Evolutionary conservation across 768 basidiomycete genomes (phyloP).

Genomic region (Tricholoma bakamatsutake): DNA sequence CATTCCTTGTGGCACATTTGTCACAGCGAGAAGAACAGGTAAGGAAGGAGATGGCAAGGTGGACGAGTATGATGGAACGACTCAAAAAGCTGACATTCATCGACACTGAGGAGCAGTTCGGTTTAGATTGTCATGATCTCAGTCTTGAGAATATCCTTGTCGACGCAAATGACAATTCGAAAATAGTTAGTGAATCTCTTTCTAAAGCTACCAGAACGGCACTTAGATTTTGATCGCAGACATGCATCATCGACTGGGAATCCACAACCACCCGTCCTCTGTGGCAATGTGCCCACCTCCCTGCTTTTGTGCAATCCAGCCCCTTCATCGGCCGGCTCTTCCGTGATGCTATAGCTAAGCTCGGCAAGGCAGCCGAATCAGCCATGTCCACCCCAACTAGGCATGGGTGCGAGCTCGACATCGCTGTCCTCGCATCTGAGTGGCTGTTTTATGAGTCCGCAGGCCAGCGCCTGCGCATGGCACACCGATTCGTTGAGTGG

Average conservation of each 20-base stretch:
- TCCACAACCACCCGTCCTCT: constrained; percentile 84
- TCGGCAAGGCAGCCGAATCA: constrained; percentile 22
- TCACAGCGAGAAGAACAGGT: constrained; percentile 57
- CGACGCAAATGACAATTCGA: constrained; percentile 57
- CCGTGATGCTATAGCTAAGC: constrained; percentile 52
- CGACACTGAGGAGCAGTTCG: constrained; percentile 50
- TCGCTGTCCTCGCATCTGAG: constrained; percentile 48
- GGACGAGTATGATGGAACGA: constrained; percentile 62
- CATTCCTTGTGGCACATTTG: constrained; percentile 72
- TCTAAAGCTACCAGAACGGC: neutral
- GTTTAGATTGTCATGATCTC: constrained; percentile 80
- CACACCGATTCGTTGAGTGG: constrained; percentile 82
- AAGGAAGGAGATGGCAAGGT: constrained; percentile 64
- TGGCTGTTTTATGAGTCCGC: constrained; percentile 72
- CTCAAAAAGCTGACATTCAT: constrained; percentile 29
- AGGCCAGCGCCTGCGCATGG: constrained; percentile 63
- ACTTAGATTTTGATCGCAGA: constrained; percentile 37
- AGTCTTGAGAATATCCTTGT: constrained; percentile 85
- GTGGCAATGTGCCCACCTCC: constrained; percentile 81
- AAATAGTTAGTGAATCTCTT: constrained; percentile 52
- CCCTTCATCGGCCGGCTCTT: constrained; percentile 70
- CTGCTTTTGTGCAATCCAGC: constrained; percentile 73
- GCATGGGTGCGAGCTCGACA: constrained; percentile 20
- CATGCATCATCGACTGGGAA: constrained; percentile 88
- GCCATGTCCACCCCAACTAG: constrained; percentile 20